phyloP scores from a whole-genome alignment of 306 rosid species.

The Cyclanthera cordifolia region DNA sequence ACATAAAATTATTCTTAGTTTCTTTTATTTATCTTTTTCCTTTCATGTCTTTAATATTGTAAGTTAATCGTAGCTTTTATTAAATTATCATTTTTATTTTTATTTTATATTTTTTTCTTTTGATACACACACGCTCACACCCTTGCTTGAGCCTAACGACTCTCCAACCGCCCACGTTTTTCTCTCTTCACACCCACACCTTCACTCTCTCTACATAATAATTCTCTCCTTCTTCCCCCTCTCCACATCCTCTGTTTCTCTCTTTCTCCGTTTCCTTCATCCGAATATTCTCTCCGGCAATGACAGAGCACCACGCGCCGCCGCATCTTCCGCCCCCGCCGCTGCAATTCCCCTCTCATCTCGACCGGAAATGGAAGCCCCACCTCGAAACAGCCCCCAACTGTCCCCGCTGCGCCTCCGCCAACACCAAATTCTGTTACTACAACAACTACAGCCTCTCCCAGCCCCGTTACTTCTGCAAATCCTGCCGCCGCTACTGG shows the following conservation, averaged over 20 bases:
- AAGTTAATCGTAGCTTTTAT: no score
- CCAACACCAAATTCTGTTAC: conserved; percentile 90
- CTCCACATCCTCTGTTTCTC: conserved; percentile 10
- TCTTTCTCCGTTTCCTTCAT: background rate
- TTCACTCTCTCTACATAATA: conserved; percentile 10
- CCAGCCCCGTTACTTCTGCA: conserved; percentile 81
- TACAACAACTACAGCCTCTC: conserved; percentile 96
- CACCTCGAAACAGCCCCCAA: conserved; percentile 48
- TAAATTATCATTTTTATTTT: no score
- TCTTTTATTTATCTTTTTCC: no score
- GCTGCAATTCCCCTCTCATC: background rate
- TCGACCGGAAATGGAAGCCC: conserved; percentile 46
- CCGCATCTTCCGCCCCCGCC: background rate
- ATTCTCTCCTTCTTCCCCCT: conserved; percentile 8
- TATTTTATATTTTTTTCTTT: background rate
- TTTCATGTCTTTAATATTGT: no score
- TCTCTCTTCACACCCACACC: background rate
- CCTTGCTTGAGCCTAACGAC: conserved; percentile 48
- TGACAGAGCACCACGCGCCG: background rate
- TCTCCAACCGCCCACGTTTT: conserved; percentile 80
- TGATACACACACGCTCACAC: conserved; percentile 14
- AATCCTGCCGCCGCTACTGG: conserved; percentile 83
- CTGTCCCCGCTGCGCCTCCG: conserved; percentile 81
- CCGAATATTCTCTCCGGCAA: background rate
- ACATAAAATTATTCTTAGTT: no score